A percentile compares a stretch with the other conserved stretches of the same genome.
Evolutionary conservation across 352 stramenopile genomes (phyloP).

Genomic region (Globisporangium camurandrum): DNA sequence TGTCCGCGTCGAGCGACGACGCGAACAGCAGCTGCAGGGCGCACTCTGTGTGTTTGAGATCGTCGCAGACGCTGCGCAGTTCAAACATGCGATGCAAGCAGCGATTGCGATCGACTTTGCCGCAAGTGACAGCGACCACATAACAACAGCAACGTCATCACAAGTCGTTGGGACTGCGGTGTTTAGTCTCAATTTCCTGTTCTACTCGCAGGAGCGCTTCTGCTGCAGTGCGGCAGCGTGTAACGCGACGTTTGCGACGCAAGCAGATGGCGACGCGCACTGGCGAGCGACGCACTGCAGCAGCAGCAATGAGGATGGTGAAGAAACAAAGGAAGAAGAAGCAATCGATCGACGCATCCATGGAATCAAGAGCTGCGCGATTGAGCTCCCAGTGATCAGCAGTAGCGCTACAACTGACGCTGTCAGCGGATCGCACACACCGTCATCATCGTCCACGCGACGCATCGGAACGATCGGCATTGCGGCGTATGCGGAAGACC

Average conservation of each 20-base stretch:
- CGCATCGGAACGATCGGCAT: constrained; percentile 23
- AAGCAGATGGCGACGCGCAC: constrained; percentile 22
- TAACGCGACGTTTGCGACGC: constrained; percentile 22
- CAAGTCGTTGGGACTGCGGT: constrained; percentile 19
- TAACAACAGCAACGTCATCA: not conserved
- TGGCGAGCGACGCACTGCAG: constrained; percentile 26
- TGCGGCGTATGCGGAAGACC: constrained; percentile 31
- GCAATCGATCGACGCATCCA: not conserved
- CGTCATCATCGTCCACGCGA: not conserved
- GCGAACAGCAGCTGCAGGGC: constrained; percentile 22
- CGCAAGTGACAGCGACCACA: not conserved
- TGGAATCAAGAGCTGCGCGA: constrained; percentile 41
- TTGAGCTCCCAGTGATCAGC: constrained; percentile 45
- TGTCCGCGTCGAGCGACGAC: constrained; percentile 26
- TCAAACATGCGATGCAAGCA: constrained; percentile 45
- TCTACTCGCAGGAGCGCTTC: constrained; percentile 45
- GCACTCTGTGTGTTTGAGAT: constrained; percentile 46
- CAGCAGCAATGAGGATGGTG: not conserved
- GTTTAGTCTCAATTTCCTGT: constrained; percentile 76
- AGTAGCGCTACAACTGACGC: not conserved
- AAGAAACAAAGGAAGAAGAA: not conserved
- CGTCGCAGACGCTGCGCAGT: constrained; percentile 16
- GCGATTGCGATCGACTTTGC: constrained; percentile 34
- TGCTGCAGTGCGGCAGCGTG: constrained; percentile 33
- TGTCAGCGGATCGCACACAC: not conserved